These are phyloP conservation scores for Aspergillus asperescens DNA, from an alignment of 495 filamentous ascomycete genomes.

Conservation along the genomic window DNA sequence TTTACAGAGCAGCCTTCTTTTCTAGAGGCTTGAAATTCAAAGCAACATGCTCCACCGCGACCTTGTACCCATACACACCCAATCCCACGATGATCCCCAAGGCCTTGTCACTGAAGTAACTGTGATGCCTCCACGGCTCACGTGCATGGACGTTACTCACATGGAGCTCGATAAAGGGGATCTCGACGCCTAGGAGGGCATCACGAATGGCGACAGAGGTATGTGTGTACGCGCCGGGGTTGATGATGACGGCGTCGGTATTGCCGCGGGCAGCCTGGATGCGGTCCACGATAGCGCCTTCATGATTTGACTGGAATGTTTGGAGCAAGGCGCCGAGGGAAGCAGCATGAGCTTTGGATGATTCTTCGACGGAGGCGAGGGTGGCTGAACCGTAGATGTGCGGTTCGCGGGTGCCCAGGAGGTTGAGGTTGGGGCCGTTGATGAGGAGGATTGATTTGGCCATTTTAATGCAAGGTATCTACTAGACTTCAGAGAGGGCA, in stretches of 20 bases:
- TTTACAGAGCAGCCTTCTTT: constrained; percentile 16
- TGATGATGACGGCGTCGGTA: constrained; percentile 61
- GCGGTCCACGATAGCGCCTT: constrained; percentile 58
- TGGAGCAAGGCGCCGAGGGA: constrained; percentile 39
- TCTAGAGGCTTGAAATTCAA: constrained; percentile 37
- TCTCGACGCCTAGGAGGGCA: constrained; percentile 55
- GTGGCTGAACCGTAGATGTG: constrained; percentile 63
- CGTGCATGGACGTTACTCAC: constrained; percentile 63
- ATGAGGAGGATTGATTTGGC: constrained; percentile 61
- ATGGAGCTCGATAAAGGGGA: constrained; percentile 69
- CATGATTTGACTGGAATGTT: constrained; percentile 62
- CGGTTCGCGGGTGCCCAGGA: constrained; percentile 67
- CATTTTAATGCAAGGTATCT: constrained; percentile 20
- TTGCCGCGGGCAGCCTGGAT: constrained; percentile 51
- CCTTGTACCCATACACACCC: constrained; percentile 63
- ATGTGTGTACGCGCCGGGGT: constrained; percentile 65
- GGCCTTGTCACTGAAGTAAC: constrained; percentile 67
- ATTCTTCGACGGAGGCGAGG: constrained; percentile 51
- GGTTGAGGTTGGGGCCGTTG: constrained; percentile 78
- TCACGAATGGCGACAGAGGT: constrained; percentile 64
- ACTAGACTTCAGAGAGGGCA: background rate
- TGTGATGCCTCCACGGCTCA: constrained; percentile 58
- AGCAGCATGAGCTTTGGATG: constrained; percentile 39
- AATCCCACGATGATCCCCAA: constrained; percentile 62
- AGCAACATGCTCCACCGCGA: constrained; percentile 59